Evolutionary conservation across 768 basidiomycete species (phyloP), one percentile per base, ranked within the genome.

Genomic region (Phanerochaete sordida): DNA sequence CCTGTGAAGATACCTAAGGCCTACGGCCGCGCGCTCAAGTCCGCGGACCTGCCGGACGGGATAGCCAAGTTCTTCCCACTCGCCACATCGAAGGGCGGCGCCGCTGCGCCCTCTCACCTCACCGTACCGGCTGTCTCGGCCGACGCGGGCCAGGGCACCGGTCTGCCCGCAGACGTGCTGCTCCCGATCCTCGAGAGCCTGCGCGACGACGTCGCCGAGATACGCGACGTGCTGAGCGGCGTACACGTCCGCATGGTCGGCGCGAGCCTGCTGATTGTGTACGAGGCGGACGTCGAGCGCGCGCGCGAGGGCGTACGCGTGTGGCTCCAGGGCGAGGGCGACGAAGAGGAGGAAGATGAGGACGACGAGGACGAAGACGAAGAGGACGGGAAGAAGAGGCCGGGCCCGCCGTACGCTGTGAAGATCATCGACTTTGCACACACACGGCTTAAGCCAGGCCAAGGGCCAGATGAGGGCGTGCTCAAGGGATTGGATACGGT

Each of bases 391-490:
- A 66, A 62, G 9, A 72, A 66, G n/a, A 72, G 68, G 16, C 67
- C 59, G 57, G 80, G 76, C 31, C 79, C 78, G 19, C 81, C 84
- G 31, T 88, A 82, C 62, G 76, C 79, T 15, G 79, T 97, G 61
- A 88, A 87, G 64, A 75, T 97, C 64, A 98, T 98, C 64, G 96
- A 99, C 76, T 98, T 99, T 71, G 95, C 95, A 7, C 96, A 98
- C 72, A 89, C 94, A 1, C 76, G 81, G 24, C 62, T 90, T 13
- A 78, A 73, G 7, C 81, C 84, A 0, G 92, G 89, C 0, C 66
- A 84, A 65, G 95, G 95, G 3, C 85, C 86, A 1, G 95, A 98
- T 70, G 73, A 81, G 39, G 90, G 96, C 0, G 85, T 95, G 19
- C 70, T 96, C 63, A 71, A 75, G 33, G 96, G 95, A 3, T 64